Evolutionary conservation across 441 rosid species (phyloP).

Genomic region (Gossypium trilobum): DNA sequence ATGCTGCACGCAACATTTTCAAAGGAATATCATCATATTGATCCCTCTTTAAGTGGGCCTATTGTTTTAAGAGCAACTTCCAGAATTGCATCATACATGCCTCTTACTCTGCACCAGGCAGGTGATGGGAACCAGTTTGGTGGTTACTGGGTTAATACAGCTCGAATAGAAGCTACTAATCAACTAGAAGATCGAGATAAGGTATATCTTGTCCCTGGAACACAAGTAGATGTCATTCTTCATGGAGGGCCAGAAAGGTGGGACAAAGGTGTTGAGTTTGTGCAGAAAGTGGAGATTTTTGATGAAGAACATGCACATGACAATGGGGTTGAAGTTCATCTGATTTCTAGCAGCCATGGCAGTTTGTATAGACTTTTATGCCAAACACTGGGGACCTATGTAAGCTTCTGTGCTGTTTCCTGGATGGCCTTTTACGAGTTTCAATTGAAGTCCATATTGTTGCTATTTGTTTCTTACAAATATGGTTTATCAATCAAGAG

Average conservation of each 20-base stretch:
- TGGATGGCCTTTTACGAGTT: slow-evolving; percentile 1
- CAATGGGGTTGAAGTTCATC: slow-evolving; percentile 39
- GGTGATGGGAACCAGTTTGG: slow-evolving; percentile 83
- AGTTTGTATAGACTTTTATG: slow-evolving; percentile 56
- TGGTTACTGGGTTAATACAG: slow-evolving; percentile 67
- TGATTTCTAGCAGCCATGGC: slow-evolving; percentile 30
- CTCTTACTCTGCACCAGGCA: slow-evolving; percentile 54
- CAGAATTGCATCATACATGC: slow-evolving; percentile 70
- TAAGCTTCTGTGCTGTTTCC: slow-evolving; percentile 34
- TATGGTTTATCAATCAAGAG: background rate
- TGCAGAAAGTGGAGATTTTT: slow-evolving; percentile 45
- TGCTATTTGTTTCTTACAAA: background rate
- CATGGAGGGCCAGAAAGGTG: slow-evolving; percentile 87
- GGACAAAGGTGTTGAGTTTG: slow-evolving; percentile 52
- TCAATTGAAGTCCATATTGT: background rate
- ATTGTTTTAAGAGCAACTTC: slow-evolving; percentile 58
- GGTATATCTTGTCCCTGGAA: slow-evolving; percentile 78
- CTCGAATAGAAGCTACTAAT: slow-evolving; percentile 35
- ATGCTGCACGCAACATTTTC: slow-evolving; percentile 65
- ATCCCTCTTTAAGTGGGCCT: slow-evolving; percentile 46
- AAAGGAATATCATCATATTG: slow-evolving; percentile 51
- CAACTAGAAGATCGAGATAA: slow-evolving; percentile 40
- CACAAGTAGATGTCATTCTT: slow-evolving; percentile 61
- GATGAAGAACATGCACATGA: slow-evolving; percentile 29
- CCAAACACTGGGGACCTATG: slow-evolving; percentile 56